Percentiles rank a stretch among this genome's conserved stretches.
phyloP scores from a whole-genome alignment of 306 rosid species.

The Delonix regia region DNA sequence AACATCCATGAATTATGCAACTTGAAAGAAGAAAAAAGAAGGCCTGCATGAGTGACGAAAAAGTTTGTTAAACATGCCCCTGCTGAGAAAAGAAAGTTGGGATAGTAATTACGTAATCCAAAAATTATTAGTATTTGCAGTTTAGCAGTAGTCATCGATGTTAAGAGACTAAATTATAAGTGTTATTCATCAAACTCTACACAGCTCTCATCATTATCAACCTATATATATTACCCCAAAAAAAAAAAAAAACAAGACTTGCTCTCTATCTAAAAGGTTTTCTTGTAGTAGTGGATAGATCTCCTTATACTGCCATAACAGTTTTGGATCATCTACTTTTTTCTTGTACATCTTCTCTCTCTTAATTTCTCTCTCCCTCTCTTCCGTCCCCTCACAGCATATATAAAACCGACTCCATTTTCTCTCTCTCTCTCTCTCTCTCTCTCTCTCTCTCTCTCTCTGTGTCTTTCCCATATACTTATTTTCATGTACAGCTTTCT shows the following conservation, averaged over 20 bases:
- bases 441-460: neutral
- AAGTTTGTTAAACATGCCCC: constrained; percentile 37
- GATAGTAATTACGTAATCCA: constrained; percentile 3
- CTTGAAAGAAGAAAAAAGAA: neutral
- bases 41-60: constrained; percentile 24
- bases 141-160: neutral
- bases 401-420: constrained; percentile 12
- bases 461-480: neutral
- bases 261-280: constrained; percentile 29
- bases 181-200: constrained; percentile 35
- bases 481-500: constrained; percentile 22
- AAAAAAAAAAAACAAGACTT: too few relatives aligned
- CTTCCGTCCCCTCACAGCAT: neutral
- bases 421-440: constrained; percentile 38
- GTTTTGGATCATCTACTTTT: constrained; percentile 45
- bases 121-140: neutral
- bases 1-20: constrained; percentile 21
- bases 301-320: constrained; percentile 42
- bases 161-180: constrained; percentile 6
- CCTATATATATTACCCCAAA: neutral
- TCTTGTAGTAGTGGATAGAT: constrained; percentile 31
- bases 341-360: constrained; percentile 31
- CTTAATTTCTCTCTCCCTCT: neutral
- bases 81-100: constrained; percentile 7
- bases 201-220: constrained; percentile 34